Conservation (phyloP, 2,329 filamentous ascomycete genomes). For the Calycina marina region DNA sequence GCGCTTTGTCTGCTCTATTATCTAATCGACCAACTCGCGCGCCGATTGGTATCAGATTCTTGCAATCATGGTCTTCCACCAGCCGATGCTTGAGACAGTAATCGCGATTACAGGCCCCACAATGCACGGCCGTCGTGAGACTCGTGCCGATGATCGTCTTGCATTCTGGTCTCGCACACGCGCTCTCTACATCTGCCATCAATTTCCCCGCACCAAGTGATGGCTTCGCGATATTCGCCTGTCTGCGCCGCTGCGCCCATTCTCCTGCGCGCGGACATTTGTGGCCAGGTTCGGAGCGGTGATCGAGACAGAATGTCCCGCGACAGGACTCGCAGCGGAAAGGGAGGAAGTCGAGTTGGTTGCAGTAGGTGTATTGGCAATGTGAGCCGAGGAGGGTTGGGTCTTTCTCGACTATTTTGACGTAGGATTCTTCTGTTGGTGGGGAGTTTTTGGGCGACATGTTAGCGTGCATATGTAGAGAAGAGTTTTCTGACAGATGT, state of each 20-base stretch:
- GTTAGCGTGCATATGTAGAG: neutral
- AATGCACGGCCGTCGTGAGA: slow-evolving; percentile 54
- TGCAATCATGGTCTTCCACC: slow-evolving; percentile 72
- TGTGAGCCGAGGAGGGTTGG: slow-evolving; percentile 77
- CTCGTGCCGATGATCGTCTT: slow-evolving; percentile 58
- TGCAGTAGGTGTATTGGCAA: slow-evolving; percentile 84
- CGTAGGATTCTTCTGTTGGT: slow-evolving; percentile 40
- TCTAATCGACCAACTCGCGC: slow-evolving; percentile 31
- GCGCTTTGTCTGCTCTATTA: slow-evolving; percentile 45
- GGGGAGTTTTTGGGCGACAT: neutral
- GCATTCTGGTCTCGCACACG: slow-evolving; percentile 52
- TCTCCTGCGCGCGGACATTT: slow-evolving; percentile 45
- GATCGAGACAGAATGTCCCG: slow-evolving; percentile 81
- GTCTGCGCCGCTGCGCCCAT: slow-evolving; percentile 43
- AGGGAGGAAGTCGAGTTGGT: slow-evolving; percentile 89
- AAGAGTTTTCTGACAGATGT: neutral
- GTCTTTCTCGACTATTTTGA: slow-evolving; percentile 62
- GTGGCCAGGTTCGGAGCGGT: slow-evolving; percentile 76
- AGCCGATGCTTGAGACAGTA: slow-evolving; percentile 71
- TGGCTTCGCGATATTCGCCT: slow-evolving; percentile 36
- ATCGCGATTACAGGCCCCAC: slow-evolving; percentile 52
- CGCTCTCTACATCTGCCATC: slow-evolving; percentile 46
- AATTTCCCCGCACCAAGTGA: slow-evolving; percentile 38
- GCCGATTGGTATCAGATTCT: slow-evolving; percentile 50
- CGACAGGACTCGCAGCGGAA: slow-evolving; percentile 85